These are phyloP conservation scores for Dalbergia cultrata DNA, from an alignment of 306 rosid genomes.

Conservation along the genomic window DNA sequence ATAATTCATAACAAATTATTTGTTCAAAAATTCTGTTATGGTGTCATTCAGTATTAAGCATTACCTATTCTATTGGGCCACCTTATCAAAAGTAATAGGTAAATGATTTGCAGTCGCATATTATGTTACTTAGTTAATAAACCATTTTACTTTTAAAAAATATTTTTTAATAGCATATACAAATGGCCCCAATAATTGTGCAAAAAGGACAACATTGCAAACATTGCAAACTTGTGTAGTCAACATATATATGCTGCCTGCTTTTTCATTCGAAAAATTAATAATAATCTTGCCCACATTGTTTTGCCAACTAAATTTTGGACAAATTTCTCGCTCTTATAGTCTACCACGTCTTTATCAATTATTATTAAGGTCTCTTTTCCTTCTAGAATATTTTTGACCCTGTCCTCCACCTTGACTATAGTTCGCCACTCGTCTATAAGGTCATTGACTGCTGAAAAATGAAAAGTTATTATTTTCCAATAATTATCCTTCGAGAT, in stretches of 20 bases:
- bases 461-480: not conserved
- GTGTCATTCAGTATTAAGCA: not conserved
- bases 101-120: too few species aligned
- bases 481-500: not conserved
- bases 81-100: not conserved
- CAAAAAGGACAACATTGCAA: not conserved
- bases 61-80: not conserved
- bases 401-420: not conserved
- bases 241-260: not conserved
- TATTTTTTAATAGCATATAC: too few species aligned
- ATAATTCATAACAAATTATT: slow-evolving; percentile 13
- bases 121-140: too few species aligned
- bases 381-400: slow-evolving; percentile 47
- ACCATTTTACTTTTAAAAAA: too few species aligned
- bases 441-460: not conserved
- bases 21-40: not conserved
- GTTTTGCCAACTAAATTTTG: too few species aligned
- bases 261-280: too few species aligned
- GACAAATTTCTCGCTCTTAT: too few species aligned
- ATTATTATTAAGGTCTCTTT: not conserved
- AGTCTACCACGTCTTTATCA: too few species aligned
- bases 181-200: not conserved
- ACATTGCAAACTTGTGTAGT: not conserved
- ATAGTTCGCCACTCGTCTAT: not conserved
- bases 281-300: too few species aligned